Conservation (phyloP, 768 basidiomycete species). For the Kwoniella dejecticola region DNA sequence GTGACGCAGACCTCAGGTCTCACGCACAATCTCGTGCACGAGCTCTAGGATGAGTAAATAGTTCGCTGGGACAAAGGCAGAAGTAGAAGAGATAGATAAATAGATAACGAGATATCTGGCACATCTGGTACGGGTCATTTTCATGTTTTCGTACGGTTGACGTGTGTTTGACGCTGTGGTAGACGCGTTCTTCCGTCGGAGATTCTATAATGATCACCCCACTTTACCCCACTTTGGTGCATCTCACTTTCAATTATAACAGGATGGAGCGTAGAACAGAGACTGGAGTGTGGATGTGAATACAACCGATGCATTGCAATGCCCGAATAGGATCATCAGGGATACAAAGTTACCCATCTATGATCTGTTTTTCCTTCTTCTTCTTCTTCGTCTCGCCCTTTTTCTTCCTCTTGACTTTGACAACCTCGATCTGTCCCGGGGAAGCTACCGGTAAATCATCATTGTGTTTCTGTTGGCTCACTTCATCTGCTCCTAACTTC, state of each 20-base stretch:
- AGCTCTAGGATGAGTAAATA: no score
- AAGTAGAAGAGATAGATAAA: no score
- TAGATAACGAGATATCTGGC: no score
- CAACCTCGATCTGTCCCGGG: conserved; percentile 43
- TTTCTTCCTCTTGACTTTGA: conserved; percentile 53
- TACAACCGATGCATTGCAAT: conserved; percentile 10
- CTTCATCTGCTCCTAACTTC: neutral
- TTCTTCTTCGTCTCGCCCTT: conserved; percentile 40
- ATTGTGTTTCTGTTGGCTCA: neutral
- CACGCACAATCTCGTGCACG: no score
- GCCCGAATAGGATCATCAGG: neutral
- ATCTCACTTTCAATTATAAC: neutral
- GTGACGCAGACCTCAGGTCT: no score
- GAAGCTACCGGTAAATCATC: conserved; percentile 22
- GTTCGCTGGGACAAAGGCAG: no score
- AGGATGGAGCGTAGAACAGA: neutral
- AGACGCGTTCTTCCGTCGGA: neutral
- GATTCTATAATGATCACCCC: neutral
- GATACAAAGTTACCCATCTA: neutral
- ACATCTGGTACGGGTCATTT: no score
- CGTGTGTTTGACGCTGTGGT: neutral
- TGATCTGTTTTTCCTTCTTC: conserved; percentile 5
- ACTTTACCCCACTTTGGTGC: neutral
- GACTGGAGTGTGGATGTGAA: no score
- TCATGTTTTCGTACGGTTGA: neutral